Percentiles rank a stretch among this genome's conserved stretches.
These are phyloP conservation scores for Monilinia polystroma DNA, from an alignment of 2,329 filamentous ascomycete species.

Conservation along the genomic window DNA sequence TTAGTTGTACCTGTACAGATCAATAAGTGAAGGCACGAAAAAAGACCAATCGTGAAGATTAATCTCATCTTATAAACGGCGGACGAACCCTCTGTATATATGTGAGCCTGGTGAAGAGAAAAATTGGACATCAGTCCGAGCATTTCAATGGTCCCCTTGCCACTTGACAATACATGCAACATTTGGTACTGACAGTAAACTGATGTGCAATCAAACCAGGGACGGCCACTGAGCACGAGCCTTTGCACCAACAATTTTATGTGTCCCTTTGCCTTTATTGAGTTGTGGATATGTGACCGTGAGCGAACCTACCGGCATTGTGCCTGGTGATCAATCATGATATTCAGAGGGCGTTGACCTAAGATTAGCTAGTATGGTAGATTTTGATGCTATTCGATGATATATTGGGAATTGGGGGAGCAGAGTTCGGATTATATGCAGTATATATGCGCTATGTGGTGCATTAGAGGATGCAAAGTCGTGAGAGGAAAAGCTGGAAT, in stretches of 20 bases:
- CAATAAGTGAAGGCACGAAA: not conserved
- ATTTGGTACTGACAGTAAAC: not conserved
- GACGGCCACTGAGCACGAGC: not conserved
- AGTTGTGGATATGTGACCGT: not conserved
- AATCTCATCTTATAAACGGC: not conserved
- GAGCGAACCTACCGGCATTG: not conserved
- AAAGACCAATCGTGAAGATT: not conserved
- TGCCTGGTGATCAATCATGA: not conserved
- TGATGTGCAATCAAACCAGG: not conserved
- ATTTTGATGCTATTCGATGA: not conserved
- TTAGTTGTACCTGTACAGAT: not conserved
- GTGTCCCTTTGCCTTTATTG: not conserved
- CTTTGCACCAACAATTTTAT: slow-evolving; percentile 3
- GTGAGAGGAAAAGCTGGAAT: too few species aligned
- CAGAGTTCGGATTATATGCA: not conserved
- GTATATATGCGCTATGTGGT: too few species aligned
- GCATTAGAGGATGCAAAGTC: too few species aligned
- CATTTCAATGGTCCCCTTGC: not conserved
- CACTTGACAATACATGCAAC: not conserved
- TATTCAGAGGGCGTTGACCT: too few species aligned
- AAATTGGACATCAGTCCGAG: not conserved
- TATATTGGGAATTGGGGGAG: slow-evolving; percentile 2
- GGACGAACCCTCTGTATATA: not conserved
- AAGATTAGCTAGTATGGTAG: not conserved
- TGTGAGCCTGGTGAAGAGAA: not conserved